Percentiles rank a stretch among this genome's conserved stretches.
Conservation (phyloP, 306 rosid species). For the Rosa chinensis region DNA sequence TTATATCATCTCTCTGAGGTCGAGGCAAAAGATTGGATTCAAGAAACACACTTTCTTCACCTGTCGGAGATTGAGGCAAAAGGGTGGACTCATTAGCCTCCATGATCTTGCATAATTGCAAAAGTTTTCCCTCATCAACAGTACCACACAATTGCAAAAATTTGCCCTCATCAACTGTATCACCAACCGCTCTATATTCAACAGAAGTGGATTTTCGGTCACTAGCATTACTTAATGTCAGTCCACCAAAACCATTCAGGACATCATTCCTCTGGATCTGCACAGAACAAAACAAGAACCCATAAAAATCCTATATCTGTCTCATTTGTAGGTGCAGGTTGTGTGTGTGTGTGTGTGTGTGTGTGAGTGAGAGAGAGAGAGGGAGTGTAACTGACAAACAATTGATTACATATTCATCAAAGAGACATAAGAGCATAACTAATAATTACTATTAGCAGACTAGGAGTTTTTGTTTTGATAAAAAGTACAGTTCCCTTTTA, state of each 20-base stretch:
- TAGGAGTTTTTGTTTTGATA: background rate
- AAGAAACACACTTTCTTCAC: constrained; percentile 31
- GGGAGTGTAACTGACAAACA: background rate
- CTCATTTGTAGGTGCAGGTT: background rate
- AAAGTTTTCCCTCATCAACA: constrained; percentile 75
- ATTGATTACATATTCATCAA: background rate
- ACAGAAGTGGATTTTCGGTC: constrained; percentile 45
- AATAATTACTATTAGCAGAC: background rate
- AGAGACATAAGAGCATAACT: background rate
- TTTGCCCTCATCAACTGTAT: constrained; percentile 66
- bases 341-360: background rate
- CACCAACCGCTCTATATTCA: constrained; percentile 40
- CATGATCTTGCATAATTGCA: constrained; percentile 77
- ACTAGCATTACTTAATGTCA: constrained; percentile 39
- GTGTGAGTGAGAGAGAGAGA: background rate
- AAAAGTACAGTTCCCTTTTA: background rate
- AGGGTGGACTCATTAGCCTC: constrained; percentile 69
- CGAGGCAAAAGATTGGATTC: constrained; percentile 52
- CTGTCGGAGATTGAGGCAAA: constrained; percentile 50
- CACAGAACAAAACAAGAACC: constrained; percentile 32
- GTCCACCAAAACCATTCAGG: constrained; percentile 48
- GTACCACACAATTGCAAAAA: constrained; percentile 57
- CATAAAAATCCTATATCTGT: constrained; percentile 6
- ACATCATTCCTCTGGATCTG: constrained; percentile 51
- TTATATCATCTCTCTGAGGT: constrained; percentile 43